These are phyloP conservation scores for Lachnellula cervina DNA, from an alignment of 2,329 filamentous ascomycete species.

Conservation along the genomic window DNA sequence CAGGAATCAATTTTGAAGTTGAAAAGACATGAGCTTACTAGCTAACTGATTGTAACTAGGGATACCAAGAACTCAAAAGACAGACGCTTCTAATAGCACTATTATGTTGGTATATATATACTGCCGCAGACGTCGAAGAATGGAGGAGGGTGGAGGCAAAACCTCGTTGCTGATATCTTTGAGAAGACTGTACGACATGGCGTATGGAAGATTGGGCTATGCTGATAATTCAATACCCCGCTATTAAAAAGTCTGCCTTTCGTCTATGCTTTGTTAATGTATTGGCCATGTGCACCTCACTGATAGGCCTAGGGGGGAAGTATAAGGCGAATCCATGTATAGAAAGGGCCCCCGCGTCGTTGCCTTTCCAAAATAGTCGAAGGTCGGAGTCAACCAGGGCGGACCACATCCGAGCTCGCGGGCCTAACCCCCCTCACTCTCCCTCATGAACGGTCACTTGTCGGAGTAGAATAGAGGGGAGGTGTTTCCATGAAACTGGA, in stretches of 20 bases:
- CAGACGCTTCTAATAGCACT: no score
- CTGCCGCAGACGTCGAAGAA: no score
- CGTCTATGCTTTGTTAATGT: background rate
- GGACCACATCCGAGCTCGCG: background rate
- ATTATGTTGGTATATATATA: no score
- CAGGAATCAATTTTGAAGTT: no score
- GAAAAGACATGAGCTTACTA: no score
- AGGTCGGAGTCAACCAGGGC: no score
- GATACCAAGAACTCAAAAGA: no score
- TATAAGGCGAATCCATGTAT: background rate
- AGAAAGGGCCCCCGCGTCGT: background rate
- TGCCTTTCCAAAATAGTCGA: background rate
- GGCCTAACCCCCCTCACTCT: background rate
- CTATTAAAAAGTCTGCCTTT: background rate
- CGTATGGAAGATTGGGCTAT: no score
- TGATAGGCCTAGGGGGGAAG: background rate
- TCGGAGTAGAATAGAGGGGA: background rate
- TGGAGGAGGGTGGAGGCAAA: no score
- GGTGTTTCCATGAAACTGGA: background rate
- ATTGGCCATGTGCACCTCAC: background rate
- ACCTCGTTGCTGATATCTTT: no score
- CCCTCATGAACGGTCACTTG: background rate
- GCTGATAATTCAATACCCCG: background rate
- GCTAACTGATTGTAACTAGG: no score
- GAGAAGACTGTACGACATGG: no score